Evolutionary conservation across 1,284 basidiomycete genomes (phyloP).

Genomic region (Ceraceosorus guamensis): DNA sequence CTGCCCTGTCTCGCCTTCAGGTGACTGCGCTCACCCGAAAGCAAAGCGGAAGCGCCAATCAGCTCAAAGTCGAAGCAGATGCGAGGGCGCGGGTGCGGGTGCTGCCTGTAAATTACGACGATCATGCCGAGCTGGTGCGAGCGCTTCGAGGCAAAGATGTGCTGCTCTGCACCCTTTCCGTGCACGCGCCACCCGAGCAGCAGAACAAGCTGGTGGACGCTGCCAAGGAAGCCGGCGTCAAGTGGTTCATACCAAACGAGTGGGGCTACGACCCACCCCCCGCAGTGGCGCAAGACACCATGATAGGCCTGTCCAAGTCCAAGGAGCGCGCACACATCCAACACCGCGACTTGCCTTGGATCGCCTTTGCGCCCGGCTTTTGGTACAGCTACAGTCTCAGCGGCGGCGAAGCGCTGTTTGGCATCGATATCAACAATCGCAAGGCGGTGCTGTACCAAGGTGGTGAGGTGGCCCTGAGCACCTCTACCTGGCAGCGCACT

Average conservation of each 20-base stretch:
- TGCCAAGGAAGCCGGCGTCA: neutral
- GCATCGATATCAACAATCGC: too few relatives aligned
- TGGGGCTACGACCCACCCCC: neutral
- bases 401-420: too few relatives aligned
- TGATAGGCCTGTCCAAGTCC: neutral
- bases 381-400: too few relatives aligned
- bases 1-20: neutral
- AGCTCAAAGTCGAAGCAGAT: neutral
- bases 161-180: neutral
- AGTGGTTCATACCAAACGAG: neutral
- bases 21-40: neutral
- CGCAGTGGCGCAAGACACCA: neutral
- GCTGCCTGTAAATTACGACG: neutral
- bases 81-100: too few relatives aligned
- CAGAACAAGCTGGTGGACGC: neutral
- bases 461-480: too few relatives aligned
- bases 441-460: too few relatives aligned
- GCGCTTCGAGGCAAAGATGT: neutral
- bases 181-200: neutral
- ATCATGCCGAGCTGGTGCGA: neutral
- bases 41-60: neutral
- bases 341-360: too few relatives aligned
- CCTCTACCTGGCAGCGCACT: too few relatives aligned
- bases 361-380: too few relatives aligned
- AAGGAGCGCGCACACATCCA: neutral